phyloP scores from a whole-genome alignment of 352 stramenopile species.

The Phytophthora hibernalis region DNA sequence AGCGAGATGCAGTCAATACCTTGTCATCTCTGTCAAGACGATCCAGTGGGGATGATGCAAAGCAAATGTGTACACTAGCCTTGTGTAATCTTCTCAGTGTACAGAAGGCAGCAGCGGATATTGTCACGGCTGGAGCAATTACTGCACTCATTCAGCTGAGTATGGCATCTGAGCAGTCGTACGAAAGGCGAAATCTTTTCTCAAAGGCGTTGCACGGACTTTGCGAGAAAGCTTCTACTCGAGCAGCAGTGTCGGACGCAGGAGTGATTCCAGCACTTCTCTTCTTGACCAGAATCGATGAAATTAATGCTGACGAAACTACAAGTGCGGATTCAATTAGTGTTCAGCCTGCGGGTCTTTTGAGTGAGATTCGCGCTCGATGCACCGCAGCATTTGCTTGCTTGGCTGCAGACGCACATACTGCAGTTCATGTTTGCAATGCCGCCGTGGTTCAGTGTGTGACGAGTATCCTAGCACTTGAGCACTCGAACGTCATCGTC shows the following conservation, averaged over 20 bases:
- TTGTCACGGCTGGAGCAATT: constrained; percentile 72
- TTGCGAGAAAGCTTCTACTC: constrained; percentile 61
- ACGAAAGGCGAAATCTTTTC: constrained; percentile 66
- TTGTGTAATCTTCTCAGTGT: constrained; percentile 84
- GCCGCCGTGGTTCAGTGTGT: constrained; percentile 65
- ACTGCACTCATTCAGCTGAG: constrained; percentile 71
- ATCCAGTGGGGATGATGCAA: constrained; percentile 47
- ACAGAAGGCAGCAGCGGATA: constrained; percentile 72
- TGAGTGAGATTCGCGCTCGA: constrained; percentile 62
- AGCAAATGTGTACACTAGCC: constrained; percentile 82
- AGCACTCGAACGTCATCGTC: constrained; percentile 63
- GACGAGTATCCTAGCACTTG: constrained; percentile 53
- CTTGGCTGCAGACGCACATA: constrained; percentile 56
- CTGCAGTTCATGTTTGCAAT: constrained; percentile 49
- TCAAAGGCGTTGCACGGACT: constrained; percentile 73
- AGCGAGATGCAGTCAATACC: constrained; percentile 65
- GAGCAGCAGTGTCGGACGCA: constrained; percentile 52
- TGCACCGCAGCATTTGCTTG: constrained; percentile 72
- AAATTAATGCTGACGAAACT: background rate
- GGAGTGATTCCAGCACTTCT: constrained; percentile 70
- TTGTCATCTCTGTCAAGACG: constrained; percentile 57
- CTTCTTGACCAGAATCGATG: constrained; percentile 47
- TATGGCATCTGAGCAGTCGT: constrained; percentile 49
- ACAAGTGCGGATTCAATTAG: background rate
- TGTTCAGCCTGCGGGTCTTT: constrained; percentile 4